Percentiles rank a stretch among this genome's conserved stretches.
These are phyloP conservation scores for Carex myosuroides DNA, from an alignment of 176 grass and related monocot species.

Conservation along the genomic window DNA sequence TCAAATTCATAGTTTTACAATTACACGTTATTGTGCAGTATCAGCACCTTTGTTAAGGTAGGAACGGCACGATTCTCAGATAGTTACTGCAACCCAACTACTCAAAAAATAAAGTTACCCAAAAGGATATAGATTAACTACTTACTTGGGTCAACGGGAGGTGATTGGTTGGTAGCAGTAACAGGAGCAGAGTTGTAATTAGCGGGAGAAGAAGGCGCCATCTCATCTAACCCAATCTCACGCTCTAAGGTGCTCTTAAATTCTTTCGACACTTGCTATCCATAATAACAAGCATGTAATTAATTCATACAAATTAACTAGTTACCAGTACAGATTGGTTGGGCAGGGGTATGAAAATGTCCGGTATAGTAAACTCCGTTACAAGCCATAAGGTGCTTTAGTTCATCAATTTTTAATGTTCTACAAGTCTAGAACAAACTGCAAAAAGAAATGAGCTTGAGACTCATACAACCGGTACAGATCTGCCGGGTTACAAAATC, in stretches of 20 bases:
- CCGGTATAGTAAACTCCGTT: not conserved
- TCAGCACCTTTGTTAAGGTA: not conserved
- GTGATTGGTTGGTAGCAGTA: slow-evolving; percentile 35
- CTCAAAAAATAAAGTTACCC: not conserved
- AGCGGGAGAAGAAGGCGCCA: slow-evolving; percentile 40
- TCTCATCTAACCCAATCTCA: slow-evolving; percentile 90
- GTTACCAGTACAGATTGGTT: not conserved
- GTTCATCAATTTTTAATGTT: not conserved
- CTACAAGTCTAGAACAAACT: not conserved
- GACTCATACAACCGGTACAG: not conserved
- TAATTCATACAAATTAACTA: slow-evolving; percentile 14
- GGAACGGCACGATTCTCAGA: not conserved
- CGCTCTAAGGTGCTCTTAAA: slow-evolving; percentile 91
- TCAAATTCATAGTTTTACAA: not conserved
- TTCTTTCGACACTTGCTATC: slow-evolving; percentile 90
- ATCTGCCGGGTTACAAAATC: not conserved
- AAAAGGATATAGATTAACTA: slow-evolving; percentile 17
- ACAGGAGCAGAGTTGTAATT: slow-evolving; percentile 44
- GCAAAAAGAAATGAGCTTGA: not conserved
- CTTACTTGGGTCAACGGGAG: slow-evolving; percentile 51
- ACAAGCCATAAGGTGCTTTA: not conserved
- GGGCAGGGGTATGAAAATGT: not conserved
- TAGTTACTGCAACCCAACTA: not conserved
- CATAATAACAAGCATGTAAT: not conserved
- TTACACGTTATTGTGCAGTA: not conserved